Conservation (phyloP, 73 alveolate species). For the Diophrys sp. region DNA sequence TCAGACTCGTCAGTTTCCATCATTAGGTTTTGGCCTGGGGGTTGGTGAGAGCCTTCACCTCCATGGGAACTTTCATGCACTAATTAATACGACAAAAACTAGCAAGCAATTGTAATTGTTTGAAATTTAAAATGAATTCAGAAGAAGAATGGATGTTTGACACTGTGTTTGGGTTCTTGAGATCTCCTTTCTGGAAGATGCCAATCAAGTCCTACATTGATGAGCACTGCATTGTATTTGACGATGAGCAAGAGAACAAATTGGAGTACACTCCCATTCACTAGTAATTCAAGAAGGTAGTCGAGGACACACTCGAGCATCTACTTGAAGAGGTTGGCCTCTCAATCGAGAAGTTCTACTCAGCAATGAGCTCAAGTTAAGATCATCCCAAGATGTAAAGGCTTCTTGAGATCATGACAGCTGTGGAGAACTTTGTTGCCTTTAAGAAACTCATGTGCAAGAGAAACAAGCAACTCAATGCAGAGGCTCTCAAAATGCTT, state of each 20-base stretch:
- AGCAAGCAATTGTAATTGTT: too few species aligned
- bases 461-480: slow-evolving; percentile 17
- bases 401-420: slow-evolving; percentile 4
- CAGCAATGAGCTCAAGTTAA: slow-evolving; percentile 57
- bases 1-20: too few species aligned
- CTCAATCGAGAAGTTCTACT: slow-evolving; percentile 58
- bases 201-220: slow-evolving; percentile 73
- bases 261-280: slow-evolving; percentile 74
- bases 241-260: slow-evolving; percentile 86
- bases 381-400: slow-evolving; percentile 29
- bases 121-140: background rate
- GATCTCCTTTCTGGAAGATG: slow-evolving; percentile 73
- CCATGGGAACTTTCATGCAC: too few species aligned
- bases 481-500: slow-evolving; percentile 60
- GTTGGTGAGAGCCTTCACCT: too few species aligned
- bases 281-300: slow-evolving; percentile 73
- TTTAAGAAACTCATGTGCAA: slow-evolving; percentile 16
- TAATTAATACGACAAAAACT: too few species aligned
- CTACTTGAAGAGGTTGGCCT: slow-evolving; percentile 79
- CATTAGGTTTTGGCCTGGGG: too few species aligned
- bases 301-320: slow-evolving; percentile 73
- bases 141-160: slow-evolving; percentile 75
- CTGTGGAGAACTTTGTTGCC: slow-evolving; percentile 24
- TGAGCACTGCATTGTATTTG: slow-evolving; percentile 85
- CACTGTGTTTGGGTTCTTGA: slow-evolving; percentile 62